Conservation (phyloP, 345 rosid species). For the Erysimum cheiranthoides region DNA sequence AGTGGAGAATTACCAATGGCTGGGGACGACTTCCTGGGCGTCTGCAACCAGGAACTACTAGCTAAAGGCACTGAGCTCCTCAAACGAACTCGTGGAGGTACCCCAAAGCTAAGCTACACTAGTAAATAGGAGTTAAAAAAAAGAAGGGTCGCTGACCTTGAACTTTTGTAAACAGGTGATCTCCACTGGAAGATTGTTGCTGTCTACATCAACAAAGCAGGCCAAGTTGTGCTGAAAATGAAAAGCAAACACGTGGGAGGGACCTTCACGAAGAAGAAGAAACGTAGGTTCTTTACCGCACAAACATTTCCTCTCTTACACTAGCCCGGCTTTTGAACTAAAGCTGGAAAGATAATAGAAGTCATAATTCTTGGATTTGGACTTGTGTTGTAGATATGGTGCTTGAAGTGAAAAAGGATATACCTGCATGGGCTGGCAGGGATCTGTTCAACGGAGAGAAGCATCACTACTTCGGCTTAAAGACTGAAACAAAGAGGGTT, state of each 20-base stretch:
- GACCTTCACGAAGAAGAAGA: constrained; percentile 86
- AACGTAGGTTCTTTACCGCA: constrained; percentile 35
- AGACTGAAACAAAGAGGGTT: constrained; percentile 65
- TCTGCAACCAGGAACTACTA: constrained; percentile 71
- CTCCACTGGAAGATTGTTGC: constrained; percentile 94
- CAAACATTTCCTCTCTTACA: not conserved
- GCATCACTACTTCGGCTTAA: constrained; percentile 78
- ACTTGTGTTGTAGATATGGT: constrained; percentile 62
- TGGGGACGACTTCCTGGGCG: constrained; percentile 64
- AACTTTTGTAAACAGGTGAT: constrained; percentile 63
- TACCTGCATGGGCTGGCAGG: constrained; percentile 95
- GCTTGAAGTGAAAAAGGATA: constrained; percentile 69
- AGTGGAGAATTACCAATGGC: constrained; percentile 63
- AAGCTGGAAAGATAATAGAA: not conserved
- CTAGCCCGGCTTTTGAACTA: not conserved
- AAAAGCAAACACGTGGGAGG: constrained; percentile 87
- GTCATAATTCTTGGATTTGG: not conserved
- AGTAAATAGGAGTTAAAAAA: not conserved
- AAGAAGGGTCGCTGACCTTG: constrained; percentile 9
- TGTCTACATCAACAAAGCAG: constrained; percentile 70
- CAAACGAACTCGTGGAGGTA: constrained; percentile 92
- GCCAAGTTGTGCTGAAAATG: constrained; percentile 88
- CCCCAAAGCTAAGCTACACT: constrained; percentile 3
- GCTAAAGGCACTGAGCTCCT: constrained; percentile 89
- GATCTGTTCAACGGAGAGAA: constrained; percentile 74